These are phyloP conservation scores for Sesbania bispinosa DNA, from an alignment of 306 rosid species.

Conservation along the genomic window DNA sequence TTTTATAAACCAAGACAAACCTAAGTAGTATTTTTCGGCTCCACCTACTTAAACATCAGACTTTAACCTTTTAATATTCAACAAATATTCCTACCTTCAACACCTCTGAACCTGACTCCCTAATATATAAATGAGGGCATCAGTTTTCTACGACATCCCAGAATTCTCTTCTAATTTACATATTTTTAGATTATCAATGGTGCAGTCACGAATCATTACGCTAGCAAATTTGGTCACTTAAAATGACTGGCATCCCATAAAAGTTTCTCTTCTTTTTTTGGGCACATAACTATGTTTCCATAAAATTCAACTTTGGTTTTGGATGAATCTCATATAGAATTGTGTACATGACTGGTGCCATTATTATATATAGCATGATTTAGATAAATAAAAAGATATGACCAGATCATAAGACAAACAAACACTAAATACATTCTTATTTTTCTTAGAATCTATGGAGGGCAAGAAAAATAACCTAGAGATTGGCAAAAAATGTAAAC, in stretches of 20 bases:
- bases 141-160: not conserved
- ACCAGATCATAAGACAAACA: not conserved
- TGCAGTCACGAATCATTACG: not conserved
- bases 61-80: constrained; percentile 17
- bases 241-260: not conserved
- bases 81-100: not conserved
- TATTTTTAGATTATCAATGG: not conserved
- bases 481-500: not conserved
- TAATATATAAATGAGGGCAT: not conserved
- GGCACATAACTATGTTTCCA: not conserved
- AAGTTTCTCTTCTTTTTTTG: not conserved
- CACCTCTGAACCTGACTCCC: not conserved
- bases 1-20: not conserved
- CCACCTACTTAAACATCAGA: not conserved
- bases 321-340: constrained; percentile 6
- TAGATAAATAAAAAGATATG: not conserved
- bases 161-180: not conserved
- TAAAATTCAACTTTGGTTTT: not conserved
- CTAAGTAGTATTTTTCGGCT: not conserved
- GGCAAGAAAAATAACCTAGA: not conserved
- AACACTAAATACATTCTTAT: not conserved
- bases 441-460: not conserved
- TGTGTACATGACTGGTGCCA: not conserved
- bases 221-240: not conserved
- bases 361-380: not conserved